Evolutionary conservation across 208 protist species (phyloP).

Genomic region (Trypanosoma grayi): DNA sequence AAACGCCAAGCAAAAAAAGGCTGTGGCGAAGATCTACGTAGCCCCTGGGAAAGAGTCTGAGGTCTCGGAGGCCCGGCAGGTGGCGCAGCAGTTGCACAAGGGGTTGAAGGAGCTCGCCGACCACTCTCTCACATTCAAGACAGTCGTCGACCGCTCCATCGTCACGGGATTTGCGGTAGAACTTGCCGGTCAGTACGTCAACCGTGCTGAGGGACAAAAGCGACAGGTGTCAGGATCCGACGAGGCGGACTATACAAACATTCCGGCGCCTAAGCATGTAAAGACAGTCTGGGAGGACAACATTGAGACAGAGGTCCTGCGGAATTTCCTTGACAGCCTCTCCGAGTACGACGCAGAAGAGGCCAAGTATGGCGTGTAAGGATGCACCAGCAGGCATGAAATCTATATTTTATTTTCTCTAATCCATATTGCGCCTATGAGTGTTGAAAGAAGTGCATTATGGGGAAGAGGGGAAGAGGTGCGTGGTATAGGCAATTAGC

Average conservation of each 20-base stretch:
- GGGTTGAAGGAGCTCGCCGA: constrained; percentile 63
- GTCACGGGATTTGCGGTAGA: constrained; percentile 87
- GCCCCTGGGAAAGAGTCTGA: constrained; percentile 60
- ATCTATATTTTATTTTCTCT: constrained; percentile 5
- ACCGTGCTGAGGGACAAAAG: constrained; percentile 62
- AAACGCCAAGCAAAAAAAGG: constrained; percentile 83
- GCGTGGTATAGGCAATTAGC: constrained; percentile 13
- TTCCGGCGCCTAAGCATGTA: constrained; percentile 51
- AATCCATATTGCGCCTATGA: background rate
- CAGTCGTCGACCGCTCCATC: constrained; percentile 82
- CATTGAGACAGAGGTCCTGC: constrained; percentile 84
- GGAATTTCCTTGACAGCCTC: constrained; percentile 83
- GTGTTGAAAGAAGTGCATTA: background rate
- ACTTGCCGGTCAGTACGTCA: constrained; percentile 77
- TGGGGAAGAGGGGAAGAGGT: constrained; percentile 9
- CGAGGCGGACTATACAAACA: constrained; percentile 83
- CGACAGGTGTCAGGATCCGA: constrained; percentile 23
- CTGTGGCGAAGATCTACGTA: constrained; percentile 82
- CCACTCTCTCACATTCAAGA: constrained; percentile 64
- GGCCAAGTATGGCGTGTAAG: constrained; percentile 74
- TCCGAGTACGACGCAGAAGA: constrained; percentile 85
- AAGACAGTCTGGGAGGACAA: constrained; percentile 85
- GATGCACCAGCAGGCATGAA: background rate
- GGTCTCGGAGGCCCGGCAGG: constrained; percentile 57
- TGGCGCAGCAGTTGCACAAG: constrained; percentile 70